Percentiles rank a stretch among this genome's conserved stretches.
Evolutionary conservation across 2,329 filamentous ascomycete genomes (phyloP).

Genomic region (Plectosphaerella sp.): DNA sequence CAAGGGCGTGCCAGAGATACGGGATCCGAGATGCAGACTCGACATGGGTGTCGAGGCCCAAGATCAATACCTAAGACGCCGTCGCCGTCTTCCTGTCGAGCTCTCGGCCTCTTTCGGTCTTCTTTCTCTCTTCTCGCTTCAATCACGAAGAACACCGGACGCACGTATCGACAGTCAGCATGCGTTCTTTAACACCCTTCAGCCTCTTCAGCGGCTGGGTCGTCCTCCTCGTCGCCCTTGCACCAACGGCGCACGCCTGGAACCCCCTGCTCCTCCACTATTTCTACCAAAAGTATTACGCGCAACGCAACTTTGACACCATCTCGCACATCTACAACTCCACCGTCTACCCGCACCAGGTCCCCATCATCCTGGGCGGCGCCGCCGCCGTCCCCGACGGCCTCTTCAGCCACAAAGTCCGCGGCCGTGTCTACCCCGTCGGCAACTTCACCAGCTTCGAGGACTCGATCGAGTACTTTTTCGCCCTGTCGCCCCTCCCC

Average conservation of each 20-base stretch:
- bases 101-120: not conserved
- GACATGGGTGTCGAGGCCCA: too few relatives aligned
- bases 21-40: too few relatives aligned
- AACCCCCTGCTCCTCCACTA: not conserved
- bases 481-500: slow-evolving; percentile 31
- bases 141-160: not conserved
- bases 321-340: slow-evolving; percentile 33
- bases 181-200: not conserved
- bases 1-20: too few relatives aligned
- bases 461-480: slow-evolving; percentile 39
- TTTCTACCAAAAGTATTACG: not conserved
- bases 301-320: slow-evolving; percentile 28
- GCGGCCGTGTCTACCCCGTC: slow-evolving; percentile 33
- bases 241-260: not conserved
- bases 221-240: not conserved
- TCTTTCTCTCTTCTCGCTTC: not conserved
- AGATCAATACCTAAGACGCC: not conserved
- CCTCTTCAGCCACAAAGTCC: slow-evolving; percentile 30
- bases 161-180: not conserved
- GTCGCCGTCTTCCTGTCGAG: not conserved
- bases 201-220: not conserved
- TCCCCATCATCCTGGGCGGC: slow-evolving; percentile 27
- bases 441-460: slow-evolving; percentile 36
- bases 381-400: slow-evolving; percentile 27
- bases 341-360: slow-evolving; percentile 32